These are phyloP conservation scores for Sclerotinia glacialis DNA, from an alignment of 2,329 filamentous ascomycete genomes.

Conservation along the genomic window DNA sequence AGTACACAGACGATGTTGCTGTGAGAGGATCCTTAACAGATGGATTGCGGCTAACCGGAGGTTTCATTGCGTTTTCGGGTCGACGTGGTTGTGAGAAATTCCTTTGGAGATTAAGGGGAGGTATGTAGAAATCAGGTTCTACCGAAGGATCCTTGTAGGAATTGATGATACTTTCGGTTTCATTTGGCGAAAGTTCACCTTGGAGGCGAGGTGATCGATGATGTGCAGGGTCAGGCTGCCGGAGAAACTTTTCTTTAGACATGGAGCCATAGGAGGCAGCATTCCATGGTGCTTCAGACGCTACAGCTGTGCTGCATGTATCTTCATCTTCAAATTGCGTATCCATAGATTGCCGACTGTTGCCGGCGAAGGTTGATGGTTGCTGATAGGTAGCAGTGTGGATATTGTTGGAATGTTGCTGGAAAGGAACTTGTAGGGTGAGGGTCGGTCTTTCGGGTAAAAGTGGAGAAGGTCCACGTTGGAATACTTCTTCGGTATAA, in stretches of 20 bases:
- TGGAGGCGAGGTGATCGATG: not conserved
- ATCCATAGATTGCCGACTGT: conserved; percentile 33
- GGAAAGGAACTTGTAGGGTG: conserved; percentile 32
- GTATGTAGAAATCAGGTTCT: conserved; percentile 17
- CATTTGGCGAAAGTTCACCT: conserved; percentile 15
- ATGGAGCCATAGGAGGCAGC: conserved; percentile 4
- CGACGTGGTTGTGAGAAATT: conserved; percentile 21
- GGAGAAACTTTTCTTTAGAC: not conserved
- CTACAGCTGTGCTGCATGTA: conserved; percentile 18
- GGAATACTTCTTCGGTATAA: conserved; percentile 27
- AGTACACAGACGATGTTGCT: conserved; percentile 14
- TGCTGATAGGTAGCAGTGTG: conserved; percentile 19
- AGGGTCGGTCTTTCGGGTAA: conserved; percentile 38
- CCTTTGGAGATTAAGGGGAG: conserved; percentile 20
- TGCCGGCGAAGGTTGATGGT: conserved; percentile 17
- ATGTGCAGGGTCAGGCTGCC: conserved; percentile 14
- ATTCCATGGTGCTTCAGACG: conserved; percentile 21
- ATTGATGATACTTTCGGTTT: conserved; percentile 16
- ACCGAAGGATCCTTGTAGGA: conserved; percentile 15
- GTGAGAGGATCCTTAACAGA: conserved; percentile 12
- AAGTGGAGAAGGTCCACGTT: conserved; percentile 34
- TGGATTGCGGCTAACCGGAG: not conserved
- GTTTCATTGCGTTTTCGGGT: conserved; percentile 13
- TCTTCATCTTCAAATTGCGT: conserved; percentile 40
- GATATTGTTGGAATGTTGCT: conserved; percentile 22